A percentile compares a stretch with the other conserved stretches of the same genome.
Conservation (phyloP, 495 filamentous ascomycete genomes). For the Aspergillus bertholletiae region DNA sequence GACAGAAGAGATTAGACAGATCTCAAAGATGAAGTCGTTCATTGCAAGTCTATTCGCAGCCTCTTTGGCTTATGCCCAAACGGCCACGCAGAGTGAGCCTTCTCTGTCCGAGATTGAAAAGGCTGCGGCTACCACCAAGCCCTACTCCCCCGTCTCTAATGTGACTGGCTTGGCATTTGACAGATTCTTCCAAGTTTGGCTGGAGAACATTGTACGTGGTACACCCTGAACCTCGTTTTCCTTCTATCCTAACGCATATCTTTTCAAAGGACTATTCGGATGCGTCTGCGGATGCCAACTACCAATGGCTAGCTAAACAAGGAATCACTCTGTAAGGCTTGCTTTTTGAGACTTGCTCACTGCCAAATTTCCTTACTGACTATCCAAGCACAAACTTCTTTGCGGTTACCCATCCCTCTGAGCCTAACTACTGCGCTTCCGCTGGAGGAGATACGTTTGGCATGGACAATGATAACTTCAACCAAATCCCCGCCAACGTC, state of each 20-base stretch:
- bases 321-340: constrained; percentile 52
- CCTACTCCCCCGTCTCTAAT: constrained; percentile 53
- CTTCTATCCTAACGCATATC: constrained; percentile 5
- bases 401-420: constrained; percentile 61
- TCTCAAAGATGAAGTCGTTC: constrained; percentile 21
- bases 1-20: not conserved
- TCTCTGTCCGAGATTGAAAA: constrained; percentile 29
- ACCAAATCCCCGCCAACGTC: constrained; percentile 53
- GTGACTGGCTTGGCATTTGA: constrained; percentile 65
- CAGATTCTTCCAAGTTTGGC: constrained; percentile 64
- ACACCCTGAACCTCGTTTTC: not conserved
- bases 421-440: constrained; percentile 68
- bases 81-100: constrained; percentile 24
- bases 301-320: constrained; percentile 54
- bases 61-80: constrained; percentile 27
- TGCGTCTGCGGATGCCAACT: constrained; percentile 46
- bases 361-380: constrained; percentile 5
- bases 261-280: constrained; percentile 50
- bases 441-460: constrained; percentile 65
- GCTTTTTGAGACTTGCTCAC: not conserved
- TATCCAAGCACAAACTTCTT: constrained; percentile 52
- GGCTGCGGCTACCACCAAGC: constrained; percentile 27
- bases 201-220: constrained; percentile 66
- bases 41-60: constrained; percentile 18
- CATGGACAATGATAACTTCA: constrained; percentile 64